Evolutionary conservation across 2,329 filamentous ascomycete species (phyloP), one percentile per base, ranked within the genome.

Genomic region (Amesomyces nigricolor): DNA sequence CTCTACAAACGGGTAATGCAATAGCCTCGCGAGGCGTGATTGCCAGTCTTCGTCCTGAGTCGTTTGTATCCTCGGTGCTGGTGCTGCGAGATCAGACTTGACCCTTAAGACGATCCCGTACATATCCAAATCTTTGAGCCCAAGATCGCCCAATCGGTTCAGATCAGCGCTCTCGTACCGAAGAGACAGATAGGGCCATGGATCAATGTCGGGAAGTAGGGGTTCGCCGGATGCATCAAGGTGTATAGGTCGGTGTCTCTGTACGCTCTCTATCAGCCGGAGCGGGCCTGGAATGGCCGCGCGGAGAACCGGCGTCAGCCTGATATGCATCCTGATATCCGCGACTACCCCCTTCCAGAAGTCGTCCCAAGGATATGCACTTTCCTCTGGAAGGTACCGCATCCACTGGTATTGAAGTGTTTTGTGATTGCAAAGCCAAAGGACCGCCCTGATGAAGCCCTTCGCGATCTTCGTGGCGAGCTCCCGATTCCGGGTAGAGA

Each of bases 371-470:
- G 39, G 48, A 51, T 43, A 43, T 22, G n/a, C 39, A 51, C 22
- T 51, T 22, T 51, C 48, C 38, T 51, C 48, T 16, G 76, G 76
- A 2, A 79, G 64, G 57, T 72, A 79, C 48, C 67, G 64, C 70
- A 74, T 72, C 77, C 76, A 79, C 4, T 66, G 60, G 54, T 73
- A 78, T 40, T 65, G 67, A 2, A 78, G 64, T 0, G 58, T 63
- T 1, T 62, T 50, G 46, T 75, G 68, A 1, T 69, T 19, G 58
- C 70, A 75, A 26, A 79, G 69, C 43, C 73, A 57, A 6, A 64
- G 53, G 1, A 76, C 63, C 0, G 72, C 74, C 19, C 65, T 62
- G 7, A 72, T 50, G 54, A 79, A 77, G 0, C 68, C 67, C 0
- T 67, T 61, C 0, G 72, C 70, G 10, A 79, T 67, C 3, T 64